Evolutionary conservation across 75 land plant species (phyloP), one percentile per base, ranked within the genome.

Genomic region (Cupressus sempervirens): DNA sequence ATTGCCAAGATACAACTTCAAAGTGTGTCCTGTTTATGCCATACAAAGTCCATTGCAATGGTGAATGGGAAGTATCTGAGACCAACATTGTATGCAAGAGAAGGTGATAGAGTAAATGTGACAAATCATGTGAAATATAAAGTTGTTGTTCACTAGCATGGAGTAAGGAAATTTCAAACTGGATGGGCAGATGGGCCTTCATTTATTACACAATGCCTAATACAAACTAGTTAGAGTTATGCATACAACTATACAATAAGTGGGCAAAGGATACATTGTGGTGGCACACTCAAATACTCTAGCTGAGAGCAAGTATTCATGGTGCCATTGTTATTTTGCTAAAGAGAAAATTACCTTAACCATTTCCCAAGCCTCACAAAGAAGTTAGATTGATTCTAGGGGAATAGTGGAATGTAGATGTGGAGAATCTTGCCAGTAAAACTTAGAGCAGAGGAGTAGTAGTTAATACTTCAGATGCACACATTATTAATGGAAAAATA

Each of bases 81-180:
- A 4, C 93, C 95, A 15, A 84, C 86, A 0, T n/a, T n/a, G n/a
- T n/a, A n/a, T n/a, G n/a, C n/a, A n/a, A n/a, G n/a, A n/a, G n/a
- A n/a, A n/a, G n/a, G 94, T 23, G 95, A 94, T 79, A 87, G 86
- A 20, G 82, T 94, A 29, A 90, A 92, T 53, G 95, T 92, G 82
- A 65, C 46, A 83, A 94, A 94, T 82, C 34, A 87, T n/a, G n/a
- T n/a, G n/a, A n/a, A n/a, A n/a, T n/a, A n/a, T n/a, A n/a, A n/a
- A n/a, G n/a, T n/a, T n/a, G 90, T 93, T 54, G 90, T 94, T 50
- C 94, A 94, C 82, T 94, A 94, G 96, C 96, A 94, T 76, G 98
- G 98, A 14, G 79, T 96, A n/a, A 87, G 89, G 38, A 96, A 96
- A 67, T 43, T 80, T 13, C 73, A 86, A n/a, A 93, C 90, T 46